phyloP scores from a whole-genome alignment of 495 filamentous ascomycete species.

The Neurospora sp. region DNA sequence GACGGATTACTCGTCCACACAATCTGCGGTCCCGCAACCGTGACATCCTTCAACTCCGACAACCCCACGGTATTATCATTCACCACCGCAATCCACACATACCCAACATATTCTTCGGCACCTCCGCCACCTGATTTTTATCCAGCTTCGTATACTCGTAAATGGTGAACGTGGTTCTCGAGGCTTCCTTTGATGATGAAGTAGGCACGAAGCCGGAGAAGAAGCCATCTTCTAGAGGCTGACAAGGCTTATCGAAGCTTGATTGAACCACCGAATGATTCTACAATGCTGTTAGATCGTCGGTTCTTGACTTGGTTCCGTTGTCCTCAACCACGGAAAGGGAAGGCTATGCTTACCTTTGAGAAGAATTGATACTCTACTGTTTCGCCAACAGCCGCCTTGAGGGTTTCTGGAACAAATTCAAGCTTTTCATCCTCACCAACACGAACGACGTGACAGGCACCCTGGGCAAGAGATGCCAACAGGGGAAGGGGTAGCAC shows the following conservation, averaged over 20 bases:
- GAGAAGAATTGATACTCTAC: conserved; percentile 54
- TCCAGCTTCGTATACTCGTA: conserved; percentile 18
- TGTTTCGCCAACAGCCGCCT: conserved; percentile 30
- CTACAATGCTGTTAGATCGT: conserved; percentile 10
- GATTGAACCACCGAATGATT: conserved; percentile 55
- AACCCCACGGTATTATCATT: conserved; percentile 13
- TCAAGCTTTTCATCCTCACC: conserved; percentile 27
- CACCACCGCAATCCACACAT: conserved; percentile 28
- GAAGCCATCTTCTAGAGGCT: conserved; percentile 37
- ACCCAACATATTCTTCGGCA: conserved; percentile 23
- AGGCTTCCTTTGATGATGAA: conserved; percentile 18
- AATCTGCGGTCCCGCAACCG: conserved; percentile 31
- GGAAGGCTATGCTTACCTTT: conserved; percentile 14
- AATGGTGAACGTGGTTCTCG: conserved; percentile 37
- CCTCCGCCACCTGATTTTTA: conserved; percentile 6
- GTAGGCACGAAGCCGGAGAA: conserved; percentile 41
- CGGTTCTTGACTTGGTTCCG: background rate
- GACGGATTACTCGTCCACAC: conserved; percentile 26
- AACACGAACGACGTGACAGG: conserved; percentile 24
- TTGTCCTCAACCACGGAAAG: background rate
- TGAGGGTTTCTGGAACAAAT: conserved; percentile 26
- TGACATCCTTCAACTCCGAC: conserved; percentile 11
- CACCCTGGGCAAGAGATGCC: conserved; percentile 19
- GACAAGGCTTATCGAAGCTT: conserved; percentile 48
- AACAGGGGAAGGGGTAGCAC: conserved; percentile 19